Percentiles rank a stretch among this genome's conserved stretches.
phyloP scores from a whole-genome alignment of 1,284 basidiomycete genomes.

The Melanopsichium pennsylvanicum region DNA sequence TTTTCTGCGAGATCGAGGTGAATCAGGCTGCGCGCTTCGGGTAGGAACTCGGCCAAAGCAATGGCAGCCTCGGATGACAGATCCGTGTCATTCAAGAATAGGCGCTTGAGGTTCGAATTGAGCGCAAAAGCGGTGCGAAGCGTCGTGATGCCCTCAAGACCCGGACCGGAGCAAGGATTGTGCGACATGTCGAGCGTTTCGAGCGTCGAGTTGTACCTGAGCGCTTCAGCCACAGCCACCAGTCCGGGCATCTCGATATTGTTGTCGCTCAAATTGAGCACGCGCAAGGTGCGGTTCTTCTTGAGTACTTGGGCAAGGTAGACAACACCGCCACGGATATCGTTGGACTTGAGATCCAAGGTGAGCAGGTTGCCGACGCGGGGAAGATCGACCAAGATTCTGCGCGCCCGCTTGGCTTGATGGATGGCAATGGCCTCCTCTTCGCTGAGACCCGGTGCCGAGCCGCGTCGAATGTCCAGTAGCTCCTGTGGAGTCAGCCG shows the following conservation, averaged over 20 bases:
- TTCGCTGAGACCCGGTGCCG: slow-evolving; percentile 33
- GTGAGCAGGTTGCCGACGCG: slow-evolving; percentile 84
- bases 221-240: slow-evolving; percentile 82
- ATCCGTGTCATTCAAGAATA: slow-evolving; percentile 86
- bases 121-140: slow-evolving; percentile 85
- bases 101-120: slow-evolving; percentile 87
- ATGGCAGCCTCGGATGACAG: slow-evolving; percentile 88
- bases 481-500: slow-evolving; percentile 33
- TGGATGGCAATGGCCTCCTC: slow-evolving; percentile 47
- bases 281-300: slow-evolving; percentile 91
- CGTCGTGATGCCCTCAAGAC: slow-evolving; percentile 74
- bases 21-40: slow-evolving; percentile 83
- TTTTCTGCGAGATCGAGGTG: slow-evolving; percentile 73
- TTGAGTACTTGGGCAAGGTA: slow-evolving; percentile 95
- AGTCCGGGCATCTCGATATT: slow-evolving; percentile 85
- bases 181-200: slow-evolving; percentile 92
- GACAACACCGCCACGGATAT: slow-evolving; percentile 80
- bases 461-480: slow-evolving; percentile 14
- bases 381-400: slow-evolving; percentile 73
- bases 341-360: slow-evolving; percentile 89
- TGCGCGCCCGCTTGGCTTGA: slow-evolving; percentile 47
- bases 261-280: slow-evolving; percentile 92
- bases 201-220: slow-evolving; percentile 93
- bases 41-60: slow-evolving; percentile 92
- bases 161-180: slow-evolving; percentile 90